Evolutionary conservation across 2,329 filamentous ascomycete species (phyloP).

Genomic region (Ophiocordyceps polyrhachis-furcata): DNA sequence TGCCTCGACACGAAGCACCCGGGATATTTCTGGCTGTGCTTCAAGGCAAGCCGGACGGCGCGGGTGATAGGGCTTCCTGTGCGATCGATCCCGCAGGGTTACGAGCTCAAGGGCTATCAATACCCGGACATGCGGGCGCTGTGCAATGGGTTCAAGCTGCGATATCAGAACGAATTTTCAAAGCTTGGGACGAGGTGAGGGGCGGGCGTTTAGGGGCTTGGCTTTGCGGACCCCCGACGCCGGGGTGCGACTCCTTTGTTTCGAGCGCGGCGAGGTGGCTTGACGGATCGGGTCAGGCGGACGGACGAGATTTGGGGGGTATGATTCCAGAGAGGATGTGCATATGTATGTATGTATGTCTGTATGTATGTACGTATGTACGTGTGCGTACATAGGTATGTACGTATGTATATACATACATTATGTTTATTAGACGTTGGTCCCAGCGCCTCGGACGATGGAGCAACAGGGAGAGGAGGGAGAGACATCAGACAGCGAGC

Average conservation of each 20-base stretch:
- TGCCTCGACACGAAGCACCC: constrained; percentile 84
- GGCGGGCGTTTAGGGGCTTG: neutral
- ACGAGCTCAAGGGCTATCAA: constrained; percentile 69
- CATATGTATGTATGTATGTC: too few species aligned
- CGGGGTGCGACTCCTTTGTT: neutral
- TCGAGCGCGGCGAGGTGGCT: neutral
- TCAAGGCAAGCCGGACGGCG: constrained; percentile 71
- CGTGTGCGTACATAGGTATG: too few species aligned
- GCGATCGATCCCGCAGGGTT: constrained; percentile 82
- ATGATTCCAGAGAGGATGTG: too few species aligned
- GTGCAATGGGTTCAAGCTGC: constrained; percentile 91
- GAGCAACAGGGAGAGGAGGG: too few species aligned
- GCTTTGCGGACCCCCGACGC: too few species aligned
- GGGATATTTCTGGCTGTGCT: constrained; percentile 89
- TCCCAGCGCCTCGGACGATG: too few species aligned
- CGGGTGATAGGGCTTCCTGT: constrained; percentile 64
- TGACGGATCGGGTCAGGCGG: neutral
- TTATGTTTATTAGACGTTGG: too few species aligned
- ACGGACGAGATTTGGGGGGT: neutral
- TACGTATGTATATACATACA: too few species aligned
- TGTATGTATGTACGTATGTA: too few species aligned
- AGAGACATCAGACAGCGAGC: too few species aligned
- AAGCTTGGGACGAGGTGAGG: constrained; percentile 30
- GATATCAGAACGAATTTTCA: constrained; percentile 47
- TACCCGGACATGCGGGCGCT: constrained; percentile 92